Conservation (phyloP, 257 asterid species). For the Solanum ossicruentum region DNA sequence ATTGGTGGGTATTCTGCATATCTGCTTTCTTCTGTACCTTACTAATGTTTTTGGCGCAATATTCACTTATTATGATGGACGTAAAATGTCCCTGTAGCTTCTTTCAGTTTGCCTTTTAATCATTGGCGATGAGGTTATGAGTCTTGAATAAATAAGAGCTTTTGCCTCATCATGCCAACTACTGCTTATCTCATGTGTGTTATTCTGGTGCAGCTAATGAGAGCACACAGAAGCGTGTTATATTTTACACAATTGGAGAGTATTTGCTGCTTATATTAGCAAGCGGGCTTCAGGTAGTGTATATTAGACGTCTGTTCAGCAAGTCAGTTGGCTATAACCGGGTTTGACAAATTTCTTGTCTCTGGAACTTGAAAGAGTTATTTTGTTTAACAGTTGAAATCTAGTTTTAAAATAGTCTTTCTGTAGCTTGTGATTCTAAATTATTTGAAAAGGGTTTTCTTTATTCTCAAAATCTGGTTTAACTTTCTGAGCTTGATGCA, state of each 20-base stretch:
- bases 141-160: neutral
- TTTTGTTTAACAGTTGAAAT: neutral
- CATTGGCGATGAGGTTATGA: neutral
- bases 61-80: neutral
- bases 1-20: neutral
- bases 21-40: neutral
- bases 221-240: conserved; percentile 74
- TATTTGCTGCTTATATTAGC: conserved; percentile 49
- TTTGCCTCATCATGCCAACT: neutral
- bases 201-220: conserved; percentile 54
- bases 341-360: conserved; percentile 25
- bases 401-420: neutral
- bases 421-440: neutral
- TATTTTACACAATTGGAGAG: conserved; percentile 67
- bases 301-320: conserved; percentile 63
- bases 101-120: neutral
- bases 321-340: conserved; percentile 61
- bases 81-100: neutral
- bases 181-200: neutral
- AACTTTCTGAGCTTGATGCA: neutral
- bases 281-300: conserved; percentile 60
- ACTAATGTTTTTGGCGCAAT: neutral
- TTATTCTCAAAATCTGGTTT: neutral
- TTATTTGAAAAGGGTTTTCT: neutral
- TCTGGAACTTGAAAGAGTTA: neutral